Conservation (phyloP, 495 filamentous ascomycete species). For the Penicilliopsis zonata region DNA sequence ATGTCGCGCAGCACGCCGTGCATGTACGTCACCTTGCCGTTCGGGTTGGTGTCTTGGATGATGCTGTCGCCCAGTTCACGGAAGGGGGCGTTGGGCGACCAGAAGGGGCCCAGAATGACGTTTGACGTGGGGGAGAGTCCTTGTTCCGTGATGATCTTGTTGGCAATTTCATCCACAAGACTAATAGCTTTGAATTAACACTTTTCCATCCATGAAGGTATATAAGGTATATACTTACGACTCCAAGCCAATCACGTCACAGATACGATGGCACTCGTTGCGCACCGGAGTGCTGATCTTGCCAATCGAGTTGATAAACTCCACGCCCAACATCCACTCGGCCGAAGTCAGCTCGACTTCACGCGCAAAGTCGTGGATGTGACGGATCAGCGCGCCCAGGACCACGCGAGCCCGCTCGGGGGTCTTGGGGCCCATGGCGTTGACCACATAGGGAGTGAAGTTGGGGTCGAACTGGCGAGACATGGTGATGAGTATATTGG, state of each 20-base stretch:
- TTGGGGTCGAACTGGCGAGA: constrained; percentile 50
- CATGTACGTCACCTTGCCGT: constrained; percentile 59
- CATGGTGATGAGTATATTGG: constrained; percentile 17
- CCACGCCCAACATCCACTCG: constrained; percentile 70
- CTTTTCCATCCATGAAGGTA: background rate
- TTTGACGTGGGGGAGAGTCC: constrained; percentile 64
- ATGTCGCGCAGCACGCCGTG: constrained; percentile 65
- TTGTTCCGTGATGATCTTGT: constrained; percentile 62
- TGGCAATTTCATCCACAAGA: constrained; percentile 74
- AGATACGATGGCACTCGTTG: constrained; percentile 69
- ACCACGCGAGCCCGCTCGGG: constrained; percentile 54
- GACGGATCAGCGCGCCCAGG: constrained; percentile 52
- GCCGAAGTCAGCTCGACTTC: constrained; percentile 70
- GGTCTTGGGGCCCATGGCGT: constrained; percentile 64
- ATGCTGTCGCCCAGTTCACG: constrained; percentile 56
- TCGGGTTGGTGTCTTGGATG: constrained; percentile 52
- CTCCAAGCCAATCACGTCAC: constrained; percentile 71
- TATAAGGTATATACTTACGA: constrained; percentile 37
- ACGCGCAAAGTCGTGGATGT: constrained; percentile 75
- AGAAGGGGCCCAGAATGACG: constrained; percentile 80
- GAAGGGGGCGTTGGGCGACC: constrained; percentile 74
- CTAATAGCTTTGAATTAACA: constrained; percentile 25
- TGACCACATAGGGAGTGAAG: constrained; percentile 64
- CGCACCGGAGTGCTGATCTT: constrained; percentile 45
- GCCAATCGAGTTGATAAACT: constrained; percentile 44